Conservation (phyloP, 257 asterid species). For the Perilla frutescens region DNA sequence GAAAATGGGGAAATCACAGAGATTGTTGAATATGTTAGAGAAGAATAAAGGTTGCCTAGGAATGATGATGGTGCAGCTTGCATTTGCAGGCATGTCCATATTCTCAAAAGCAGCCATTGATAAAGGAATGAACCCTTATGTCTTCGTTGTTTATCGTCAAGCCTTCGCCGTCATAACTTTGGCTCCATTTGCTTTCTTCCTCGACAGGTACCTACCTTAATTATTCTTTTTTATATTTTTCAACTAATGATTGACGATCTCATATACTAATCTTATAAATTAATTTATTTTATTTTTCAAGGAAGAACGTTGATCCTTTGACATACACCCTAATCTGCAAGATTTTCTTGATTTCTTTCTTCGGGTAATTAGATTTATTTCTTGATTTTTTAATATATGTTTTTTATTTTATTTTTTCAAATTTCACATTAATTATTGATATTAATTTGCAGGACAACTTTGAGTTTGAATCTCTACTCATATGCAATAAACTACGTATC, state of each 20-base stretch:
- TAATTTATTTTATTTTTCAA: slow-evolving; percentile 14
- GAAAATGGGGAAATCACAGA: slow-evolving; percentile 21
- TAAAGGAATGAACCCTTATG: slow-evolving; percentile 60
- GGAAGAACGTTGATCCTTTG: slow-evolving; percentile 51
- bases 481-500: slow-evolving; percentile 59
- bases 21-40: slow-evolving; percentile 14
- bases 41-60: slow-evolving; percentile 44
- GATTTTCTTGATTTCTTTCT: slow-evolving; percentile 54
- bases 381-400: not conserved
- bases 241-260: too few species aligned
- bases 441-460: slow-evolving; percentile 47
- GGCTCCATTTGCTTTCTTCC: slow-evolving; percentile 60
- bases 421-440: too few species aligned
- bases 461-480: slow-evolving; percentile 61
- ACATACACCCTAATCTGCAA: slow-evolving; percentile 47
- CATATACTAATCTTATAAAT: not conserved
- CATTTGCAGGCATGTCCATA: slow-evolving; percentile 64
- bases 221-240: not conserved
- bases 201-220: slow-evolving; percentile 48
- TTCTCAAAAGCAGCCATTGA: slow-evolving; percentile 60
- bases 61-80: slow-evolving; percentile 51
- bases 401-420: not conserved
- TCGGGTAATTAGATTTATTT: slow-evolving; percentile 48
- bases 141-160: slow-evolving; percentile 69
- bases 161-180: slow-evolving; percentile 53